phyloP scores from a whole-genome alignment of 768 basidiomycete species.

The Butyriboletus loyo region DNA sequence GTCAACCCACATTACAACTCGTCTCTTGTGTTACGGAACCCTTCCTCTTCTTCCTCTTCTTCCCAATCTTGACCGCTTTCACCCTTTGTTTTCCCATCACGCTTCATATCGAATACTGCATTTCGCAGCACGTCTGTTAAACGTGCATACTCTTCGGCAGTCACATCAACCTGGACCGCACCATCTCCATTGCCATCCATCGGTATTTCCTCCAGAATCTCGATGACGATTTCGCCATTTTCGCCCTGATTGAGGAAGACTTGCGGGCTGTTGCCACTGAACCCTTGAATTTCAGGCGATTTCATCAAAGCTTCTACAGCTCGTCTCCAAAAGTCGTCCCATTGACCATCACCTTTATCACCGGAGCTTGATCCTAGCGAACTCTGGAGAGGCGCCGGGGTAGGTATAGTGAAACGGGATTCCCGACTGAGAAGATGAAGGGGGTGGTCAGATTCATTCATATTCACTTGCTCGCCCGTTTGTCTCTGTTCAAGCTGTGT shows the following conservation, averaged over 20 bases:
- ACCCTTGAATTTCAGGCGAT: conserved; percentile 29
- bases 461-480: conserved; percentile 27
- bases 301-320: conserved; percentile 29
- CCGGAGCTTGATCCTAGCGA: conserved; percentile 15
- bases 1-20: conserved; percentile 31
- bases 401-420: conserved; percentile 46
- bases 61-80: conserved; percentile 22
- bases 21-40: conserved; percentile 28
- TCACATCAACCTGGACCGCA: conserved; percentile 26
- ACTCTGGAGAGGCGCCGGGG: conserved; percentile 14
- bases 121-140: conserved; percentile 51
- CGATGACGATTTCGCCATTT: conserved; percentile 41
- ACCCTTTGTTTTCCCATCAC: conserved; percentile 27
- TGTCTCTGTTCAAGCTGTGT: conserved; percentile 31
- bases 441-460: conserved; percentile 56
- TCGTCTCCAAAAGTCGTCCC: conserved; percentile 28
- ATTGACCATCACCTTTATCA: conserved; percentile 16
- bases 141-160: conserved; percentile 40
- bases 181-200: conserved; percentile 30
- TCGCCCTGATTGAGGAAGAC: conserved; percentile 43
- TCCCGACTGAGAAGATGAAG: conserved; percentile 47
- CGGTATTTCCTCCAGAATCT: conserved; percentile 45
- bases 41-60: conserved; percentile 33
- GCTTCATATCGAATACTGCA: conserved; percentile 50
- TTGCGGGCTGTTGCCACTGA: conserved; percentile 30